A percentile compares a stretch with the other conserved stretches of the same genome.
Evolutionary conservation across 2,329 filamentous ascomycete species (phyloP).

Genomic region (Cercospora sesami): DNA sequence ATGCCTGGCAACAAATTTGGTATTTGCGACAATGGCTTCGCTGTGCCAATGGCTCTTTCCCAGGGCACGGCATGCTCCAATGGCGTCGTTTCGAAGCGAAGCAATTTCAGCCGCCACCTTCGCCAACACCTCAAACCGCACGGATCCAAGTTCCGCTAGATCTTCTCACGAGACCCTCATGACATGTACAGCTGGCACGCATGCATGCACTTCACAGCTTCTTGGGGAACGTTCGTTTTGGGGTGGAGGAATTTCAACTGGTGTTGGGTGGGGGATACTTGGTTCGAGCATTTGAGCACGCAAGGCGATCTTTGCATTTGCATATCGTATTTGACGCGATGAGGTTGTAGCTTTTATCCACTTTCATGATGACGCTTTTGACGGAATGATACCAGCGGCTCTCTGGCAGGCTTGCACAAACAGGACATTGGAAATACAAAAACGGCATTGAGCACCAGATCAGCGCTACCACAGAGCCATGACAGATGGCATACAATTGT

Average conservation of each 20-base stretch:
- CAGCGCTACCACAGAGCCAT: background rate
- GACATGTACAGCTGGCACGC: background rate
- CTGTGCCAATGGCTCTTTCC: slow-evolving; percentile 42
- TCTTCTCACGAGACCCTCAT: background rate
- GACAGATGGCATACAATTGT: background rate
- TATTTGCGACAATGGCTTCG: slow-evolving; percentile 46
- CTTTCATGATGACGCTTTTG: background rate
- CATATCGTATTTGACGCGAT: too few relatives aligned
- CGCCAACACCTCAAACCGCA: slow-evolving; percentile 2
- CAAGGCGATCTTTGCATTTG: too few relatives aligned
- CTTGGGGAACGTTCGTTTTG: background rate
- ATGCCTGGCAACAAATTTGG: slow-evolving; percentile 45
- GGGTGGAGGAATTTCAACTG: background rate
- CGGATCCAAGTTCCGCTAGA: background rate
- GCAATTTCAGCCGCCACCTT: slow-evolving; percentile 6
- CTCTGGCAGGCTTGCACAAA: background rate
- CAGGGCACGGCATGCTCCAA: slow-evolving; percentile 44
- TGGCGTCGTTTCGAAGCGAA: slow-evolving; percentile 34
- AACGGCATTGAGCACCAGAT: background rate
- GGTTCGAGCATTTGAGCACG: too few relatives aligned
- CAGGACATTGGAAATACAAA: background rate
- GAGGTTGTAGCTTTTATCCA: background rate
- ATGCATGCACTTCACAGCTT: background rate
- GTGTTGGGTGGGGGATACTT: background rate
- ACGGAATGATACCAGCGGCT: background rate